Evolutionary conservation across 192 early-diverging fungal species (phyloP), one percentile per base, ranked within the genome.

Genomic region (Oehlia diaphana): DNA sequence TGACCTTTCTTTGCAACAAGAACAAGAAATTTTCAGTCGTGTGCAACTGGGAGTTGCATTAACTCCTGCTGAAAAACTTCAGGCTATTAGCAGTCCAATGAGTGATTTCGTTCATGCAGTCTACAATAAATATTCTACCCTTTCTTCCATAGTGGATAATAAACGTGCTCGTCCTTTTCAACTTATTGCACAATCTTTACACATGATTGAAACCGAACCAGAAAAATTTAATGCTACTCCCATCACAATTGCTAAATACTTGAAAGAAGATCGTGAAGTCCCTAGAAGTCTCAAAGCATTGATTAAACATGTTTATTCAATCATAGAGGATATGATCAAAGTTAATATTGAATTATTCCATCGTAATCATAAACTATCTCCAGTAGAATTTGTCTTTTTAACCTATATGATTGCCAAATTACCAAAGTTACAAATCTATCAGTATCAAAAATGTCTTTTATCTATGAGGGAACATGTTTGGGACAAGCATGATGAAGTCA

Each of bases 1-100:
- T 73, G 77, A 67, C 35, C 77, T 82, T 23, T 70, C 72, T 14
- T 77, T 78, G 63, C n/a, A 70, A 50, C 73, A 82, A 78, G 81
- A 82, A 37, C 35, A 37, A 37, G 35, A 37, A 37, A 37, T 37
- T 37, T 37, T 37, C 35, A 37, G 35, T 37, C 35, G 35, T 37
- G 35, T 37, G 35, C 35, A 37, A 3, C 35, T 37, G 3, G 35
- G 35, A 37, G 35, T 37, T 37, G 4, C 35, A 37, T 37, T 37
- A 4, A 37, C 35, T 3, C 35, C 35, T 37, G 35, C 31, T 31
- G 31, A 31, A 31, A 31, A 31, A 31, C 31, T 31, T 31, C 31
- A 31, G 2, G 31, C 31, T 31, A 79, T 77, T 35, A 75, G 63
- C 65, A 74, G 77, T 62, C 78, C 77, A 62, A 66, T 79, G 62